These are phyloP conservation scores for Colletotrichum cuscutae DNA, from an alignment of 2,329 filamentous ascomycete species.

Conservation along the genomic window DNA sequence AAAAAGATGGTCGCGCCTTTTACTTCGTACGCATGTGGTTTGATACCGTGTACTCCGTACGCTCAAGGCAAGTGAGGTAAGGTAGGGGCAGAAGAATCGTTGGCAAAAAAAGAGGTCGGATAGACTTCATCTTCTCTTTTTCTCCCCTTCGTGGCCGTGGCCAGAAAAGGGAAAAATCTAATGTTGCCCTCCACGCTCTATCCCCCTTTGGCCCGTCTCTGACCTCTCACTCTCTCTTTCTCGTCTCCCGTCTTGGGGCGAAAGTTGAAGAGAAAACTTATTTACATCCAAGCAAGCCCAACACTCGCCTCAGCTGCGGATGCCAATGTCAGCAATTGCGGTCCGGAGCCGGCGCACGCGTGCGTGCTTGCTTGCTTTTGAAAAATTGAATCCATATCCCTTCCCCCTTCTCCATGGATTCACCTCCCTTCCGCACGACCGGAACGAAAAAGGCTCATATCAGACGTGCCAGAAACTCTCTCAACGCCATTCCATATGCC, in stretches of 20 bases:
- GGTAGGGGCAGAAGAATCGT: conserved; percentile 11
- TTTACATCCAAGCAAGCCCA: conserved; percentile 18
- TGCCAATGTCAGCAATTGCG: not conserved
- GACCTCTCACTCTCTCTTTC: not conserved
- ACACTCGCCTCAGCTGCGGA: conserved; percentile 5
- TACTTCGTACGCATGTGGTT: too few species aligned
- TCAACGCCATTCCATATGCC: conserved; percentile 34
- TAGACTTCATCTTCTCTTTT: not conserved
- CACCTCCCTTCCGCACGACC: not conserved
- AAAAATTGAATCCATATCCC: not conserved
- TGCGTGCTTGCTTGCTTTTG: not conserved
- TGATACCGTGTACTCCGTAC: too few species aligned
- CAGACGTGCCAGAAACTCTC: not conserved
- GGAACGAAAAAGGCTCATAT: not conserved
- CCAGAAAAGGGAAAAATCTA: not conserved
- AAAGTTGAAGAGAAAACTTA: not conserved
- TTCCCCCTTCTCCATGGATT: not conserved
- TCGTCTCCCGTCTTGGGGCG: not conserved
- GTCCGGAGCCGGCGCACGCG: conserved; percentile 1
- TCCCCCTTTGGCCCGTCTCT: not conserved
- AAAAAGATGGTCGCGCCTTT: too few species aligned
- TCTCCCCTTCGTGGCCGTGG: not conserved
- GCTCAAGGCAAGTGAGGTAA: too few species aligned
- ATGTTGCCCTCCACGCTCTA: not conserved
- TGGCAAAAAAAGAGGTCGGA: conserved; percentile 1